Evolutionary conservation across 2,329 filamentous ascomycete genomes (phyloP), one percentile per base, ranked within the genome.

Genomic region (Cladophialophora chaetospira): DNA sequence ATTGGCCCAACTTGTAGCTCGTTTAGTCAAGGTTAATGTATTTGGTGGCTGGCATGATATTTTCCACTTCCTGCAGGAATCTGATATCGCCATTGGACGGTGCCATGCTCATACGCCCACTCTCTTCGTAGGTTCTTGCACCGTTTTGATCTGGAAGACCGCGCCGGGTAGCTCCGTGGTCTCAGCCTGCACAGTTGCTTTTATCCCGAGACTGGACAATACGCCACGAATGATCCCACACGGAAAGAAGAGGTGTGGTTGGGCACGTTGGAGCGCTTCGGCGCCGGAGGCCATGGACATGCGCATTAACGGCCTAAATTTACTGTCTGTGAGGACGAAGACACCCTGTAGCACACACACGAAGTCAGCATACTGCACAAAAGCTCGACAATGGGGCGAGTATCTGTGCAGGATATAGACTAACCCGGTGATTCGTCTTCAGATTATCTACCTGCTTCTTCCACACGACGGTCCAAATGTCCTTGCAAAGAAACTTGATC

Each of bases 401-500:
- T 5, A 31, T 13, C 13, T 31, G 28, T 5, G 28, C 28, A 31
- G 6, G 28, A 31, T 31, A 31, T 31, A 25, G 47, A 40, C 58
- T 79, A 15, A 91, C 88, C 67, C 94, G 81, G 72, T 99, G 94
- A 70, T 99, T 99, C 6, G 94, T 99, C 76, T 99, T 99, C 44
- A 99, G 81, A 71, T 99, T 99, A 74, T 99, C 94, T 69, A 99
- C 90, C 73, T 97, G 95, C 75, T 99, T 99, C 71, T 89, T 83
- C 74, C 97, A 99, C 13, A 97, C 84, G 17, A 97, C 80, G 29
- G 86, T 91, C 94, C 94, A 99, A 42, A 99, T 81, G 72, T 99
- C 94, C 78, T 99, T 99, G 83, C 94, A 99, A 47, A 99, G 80
- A 70, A 99, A 97, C 73, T 99, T 99, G 72, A 99, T 99, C 47